Conservation (phyloP, 352 stramenopile species). For the Pythium aristosporum region DNA sequence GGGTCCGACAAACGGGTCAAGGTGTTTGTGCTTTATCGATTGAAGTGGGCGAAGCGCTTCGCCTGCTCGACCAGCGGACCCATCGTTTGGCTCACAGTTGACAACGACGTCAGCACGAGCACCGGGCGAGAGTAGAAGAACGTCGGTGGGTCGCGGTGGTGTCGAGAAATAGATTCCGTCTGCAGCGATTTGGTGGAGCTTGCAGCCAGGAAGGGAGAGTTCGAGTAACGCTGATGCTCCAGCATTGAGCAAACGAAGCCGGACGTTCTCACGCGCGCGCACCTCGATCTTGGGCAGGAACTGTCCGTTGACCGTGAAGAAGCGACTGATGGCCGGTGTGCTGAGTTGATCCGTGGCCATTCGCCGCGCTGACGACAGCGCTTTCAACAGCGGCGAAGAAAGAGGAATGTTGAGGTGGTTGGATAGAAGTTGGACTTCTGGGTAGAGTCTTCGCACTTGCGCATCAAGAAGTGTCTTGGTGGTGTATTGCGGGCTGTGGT, state of each 20-base stretch:
- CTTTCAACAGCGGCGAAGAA: conserved; percentile 20
- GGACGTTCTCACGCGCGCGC: conserved; percentile 45
- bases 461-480: conserved; percentile 37
- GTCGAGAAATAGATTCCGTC: conserved; percentile 58
- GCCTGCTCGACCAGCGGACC: conserved; percentile 7
- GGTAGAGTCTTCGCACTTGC: conserved; percentile 40
- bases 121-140: conserved; percentile 57
- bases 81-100: conserved; percentile 44
- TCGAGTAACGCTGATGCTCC: conserved; percentile 51
- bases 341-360: conserved; percentile 2
- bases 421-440: conserved; percentile 39
- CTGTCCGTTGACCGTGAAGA: conserved; percentile 72
- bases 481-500: conserved; percentile 51
- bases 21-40: conserved; percentile 37
- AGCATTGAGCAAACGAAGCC: conserved; percentile 66
- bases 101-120: conserved; percentile 59
- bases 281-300: conserved; percentile 65
- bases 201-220: conserved; percentile 60
- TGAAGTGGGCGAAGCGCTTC: conserved; percentile 58
- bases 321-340: conserved; percentile 43
- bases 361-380: conserved; percentile 22
- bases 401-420: conserved; percentile 30
- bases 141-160: conserved; percentile 34
- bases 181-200: conserved; percentile 45
- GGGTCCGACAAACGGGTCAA: conserved; percentile 51